These are phyloP conservation scores for Penicillium canescens DNA, from an alignment of 495 filamentous ascomycete species.

Conservation along the genomic window DNA sequence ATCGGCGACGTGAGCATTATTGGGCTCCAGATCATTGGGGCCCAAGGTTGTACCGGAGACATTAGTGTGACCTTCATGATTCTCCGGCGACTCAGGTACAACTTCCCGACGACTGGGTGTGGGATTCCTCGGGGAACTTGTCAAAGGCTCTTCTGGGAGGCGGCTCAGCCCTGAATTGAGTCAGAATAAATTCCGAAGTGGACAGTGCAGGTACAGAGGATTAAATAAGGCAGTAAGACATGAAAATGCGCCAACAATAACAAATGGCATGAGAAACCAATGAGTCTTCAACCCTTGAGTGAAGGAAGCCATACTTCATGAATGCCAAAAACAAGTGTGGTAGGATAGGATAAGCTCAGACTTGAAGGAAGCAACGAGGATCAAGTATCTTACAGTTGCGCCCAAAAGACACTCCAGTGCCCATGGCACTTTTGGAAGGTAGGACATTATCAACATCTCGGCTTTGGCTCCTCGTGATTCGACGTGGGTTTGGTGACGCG, in stretches of 20 bases:
- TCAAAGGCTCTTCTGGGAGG: slow-evolving; percentile 16
- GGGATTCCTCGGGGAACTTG: slow-evolving; percentile 1
- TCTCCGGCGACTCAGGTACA: slow-evolving; percentile 27
- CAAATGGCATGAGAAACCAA: slow-evolving; percentile 1
- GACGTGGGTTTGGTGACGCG: slow-evolving; percentile 6
- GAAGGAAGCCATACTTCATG: neutral
- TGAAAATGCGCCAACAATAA: slow-evolving; percentile 7
- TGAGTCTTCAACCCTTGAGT: no score
- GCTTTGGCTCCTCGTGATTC: slow-evolving; percentile 29
- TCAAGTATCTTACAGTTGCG: neutral
- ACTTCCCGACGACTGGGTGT: neutral
- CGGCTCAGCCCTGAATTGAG: slow-evolving; percentile 12
- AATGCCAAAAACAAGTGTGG: neutral
- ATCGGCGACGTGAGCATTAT: neutral
- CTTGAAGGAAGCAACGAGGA: neutral
- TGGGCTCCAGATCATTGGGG: slow-evolving; percentile 8
- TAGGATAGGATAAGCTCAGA: neutral
- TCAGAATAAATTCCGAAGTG: slow-evolving; percentile 6
- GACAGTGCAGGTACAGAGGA: neutral
- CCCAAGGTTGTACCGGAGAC: slow-evolving; percentile 44
- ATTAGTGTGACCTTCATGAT: slow-evolving; percentile 34
- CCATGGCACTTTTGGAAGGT: neutral
- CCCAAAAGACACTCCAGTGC: neutral
- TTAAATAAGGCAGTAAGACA: neutral
- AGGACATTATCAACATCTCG: slow-evolving; percentile 16